Evolutionary conservation across 257 asterid genomes (phyloP).

Genomic region (Asclepias syriaca): DNA sequence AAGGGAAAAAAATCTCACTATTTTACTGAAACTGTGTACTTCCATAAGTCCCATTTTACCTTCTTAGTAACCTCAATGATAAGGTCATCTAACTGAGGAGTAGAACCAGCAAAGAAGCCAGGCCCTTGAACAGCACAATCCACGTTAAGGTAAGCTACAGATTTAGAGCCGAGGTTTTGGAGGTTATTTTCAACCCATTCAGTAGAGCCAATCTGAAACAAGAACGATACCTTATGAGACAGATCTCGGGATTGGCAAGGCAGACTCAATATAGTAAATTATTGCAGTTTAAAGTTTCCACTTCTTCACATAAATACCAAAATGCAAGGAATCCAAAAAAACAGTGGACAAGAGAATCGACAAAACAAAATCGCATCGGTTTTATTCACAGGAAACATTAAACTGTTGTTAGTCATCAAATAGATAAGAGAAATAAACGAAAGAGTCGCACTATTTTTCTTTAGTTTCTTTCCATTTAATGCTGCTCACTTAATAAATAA

Average conservation of each 20-base stretch:
- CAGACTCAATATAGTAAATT: neutral
- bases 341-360: neutral
- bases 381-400: neutral
- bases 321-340: neutral
- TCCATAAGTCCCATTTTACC: constrained; percentile 32
- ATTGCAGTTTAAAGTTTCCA: neutral
- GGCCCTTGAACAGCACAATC: constrained; percentile 99
- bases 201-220: constrained; percentile 78
- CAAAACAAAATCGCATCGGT: neutral
- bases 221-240: constrained; percentile 1
- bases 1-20: neutral
- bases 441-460: neutral
- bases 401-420: neutral
- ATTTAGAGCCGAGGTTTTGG: constrained; percentile 65
- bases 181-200: constrained; percentile 96
- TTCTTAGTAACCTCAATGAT: constrained; percentile 66
- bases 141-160: constrained; percentile 84
- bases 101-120: constrained; percentile 73
- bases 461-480: neutral
- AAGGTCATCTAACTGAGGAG: constrained; percentile 94
- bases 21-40: neutral
- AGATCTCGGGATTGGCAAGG: neutral
- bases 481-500: neutral
- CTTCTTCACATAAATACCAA: neutral
- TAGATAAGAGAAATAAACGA: neutral